Percentiles rank a stretch among this genome's conserved stretches.
These are phyloP conservation scores for Blastomyces emzantsi DNA, from an alignment of 2,329 filamentous ascomycete species.

Conservation along the genomic window DNA sequence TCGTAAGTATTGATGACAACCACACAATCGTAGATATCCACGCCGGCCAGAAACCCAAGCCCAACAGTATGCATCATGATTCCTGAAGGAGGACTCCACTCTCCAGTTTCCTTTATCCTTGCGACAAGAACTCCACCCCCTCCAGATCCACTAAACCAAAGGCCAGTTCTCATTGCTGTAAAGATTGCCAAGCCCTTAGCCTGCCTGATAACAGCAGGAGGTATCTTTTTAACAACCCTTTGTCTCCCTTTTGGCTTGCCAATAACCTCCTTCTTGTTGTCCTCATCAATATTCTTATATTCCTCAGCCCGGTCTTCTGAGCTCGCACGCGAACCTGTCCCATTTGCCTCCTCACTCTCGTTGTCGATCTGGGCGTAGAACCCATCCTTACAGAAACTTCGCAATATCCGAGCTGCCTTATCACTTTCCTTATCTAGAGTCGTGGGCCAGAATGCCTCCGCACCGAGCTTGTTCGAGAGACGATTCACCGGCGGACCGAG, in stretches of 20 bases:
- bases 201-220: conserved; percentile 72
- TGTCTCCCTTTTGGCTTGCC: conserved; percentile 52
- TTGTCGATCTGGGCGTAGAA: conserved; percentile 56
- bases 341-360: conserved; percentile 36
- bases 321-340: conserved; percentile 12
- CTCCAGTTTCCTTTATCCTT: conserved; percentile 66
- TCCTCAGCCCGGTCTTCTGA: conserved; percentile 11
- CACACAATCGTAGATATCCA: conserved; percentile 94
- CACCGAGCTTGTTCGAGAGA: conserved; percentile 70
- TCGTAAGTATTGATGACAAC: conserved; percentile 82
- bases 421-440: conserved; percentile 82
- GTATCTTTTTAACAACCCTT: conserved; percentile 70
- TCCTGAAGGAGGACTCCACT: conserved; percentile 84
- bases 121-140: conserved; percentile 82
- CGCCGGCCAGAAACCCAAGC: conserved; percentile 79
- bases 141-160: conserved; percentile 86
- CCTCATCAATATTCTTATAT: neutral
- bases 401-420: conserved; percentile 80
- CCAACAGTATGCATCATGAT: conserved; percentile 85
- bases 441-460: conserved; percentile 77
- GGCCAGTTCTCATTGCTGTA: conserved; percentile 86
- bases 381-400: conserved; percentile 79
- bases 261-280: conserved; percentile 35
- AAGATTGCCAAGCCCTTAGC: conserved; percentile 88
- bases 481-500: conserved; percentile 68